These are phyloP conservation scores for Xylaria sp. DNA, from an alignment of 2,329 filamentous ascomycete species.

Conservation along the genomic window DNA sequence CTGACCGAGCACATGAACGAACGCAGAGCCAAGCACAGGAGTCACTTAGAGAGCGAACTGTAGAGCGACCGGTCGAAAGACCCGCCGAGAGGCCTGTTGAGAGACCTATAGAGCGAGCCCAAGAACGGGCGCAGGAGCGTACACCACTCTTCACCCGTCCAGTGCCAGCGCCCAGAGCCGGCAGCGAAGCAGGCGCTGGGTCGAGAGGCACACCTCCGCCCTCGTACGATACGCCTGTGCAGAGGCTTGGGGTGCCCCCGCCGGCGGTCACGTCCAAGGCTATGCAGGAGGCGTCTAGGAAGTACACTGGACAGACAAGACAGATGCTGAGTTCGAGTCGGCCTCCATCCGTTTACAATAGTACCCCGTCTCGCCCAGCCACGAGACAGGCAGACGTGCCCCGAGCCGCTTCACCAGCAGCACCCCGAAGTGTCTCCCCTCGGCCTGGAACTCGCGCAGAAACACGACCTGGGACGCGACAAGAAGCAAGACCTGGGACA, in stretches of 20 bases:
- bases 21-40: slow-evolving; percentile 45
- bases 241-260: slow-evolving; percentile 85
- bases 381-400: slow-evolving; percentile 70
- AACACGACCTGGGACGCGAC: slow-evolving; percentile 45
- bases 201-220: slow-evolving; percentile 84
- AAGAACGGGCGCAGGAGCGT: slow-evolving; percentile 48
- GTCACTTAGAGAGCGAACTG: slow-evolving; percentile 1
- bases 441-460: slow-evolving; percentile 65
- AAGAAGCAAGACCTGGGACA: slow-evolving; percentile 53
- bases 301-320: slow-evolving; percentile 84
- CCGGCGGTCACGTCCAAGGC: slow-evolving; percentile 92
- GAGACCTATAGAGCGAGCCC: slow-evolving; percentile 6
- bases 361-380: slow-evolving; percentile 62
- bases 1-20: slow-evolving; percentile 52
- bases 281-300: slow-evolving; percentile 95
- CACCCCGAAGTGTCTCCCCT: slow-evolving; percentile 71
- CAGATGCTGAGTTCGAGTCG: slow-evolving; percentile 72
- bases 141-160: slow-evolving; percentile 56
- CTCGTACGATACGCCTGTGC: slow-evolving; percentile 81
- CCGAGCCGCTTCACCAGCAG: slow-evolving; percentile 73
- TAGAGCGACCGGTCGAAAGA: slow-evolving; percentile 1
- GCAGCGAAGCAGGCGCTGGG: slow-evolving; percentile 61
- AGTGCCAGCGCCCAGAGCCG: slow-evolving; percentile 52
- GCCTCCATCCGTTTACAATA: slow-evolving; percentile 52
- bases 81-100: slow-evolving; percentile 5